Base-by-base conservation (phyloP, 108 stramenopile species). In the Cyclotella baltica region DNA sequence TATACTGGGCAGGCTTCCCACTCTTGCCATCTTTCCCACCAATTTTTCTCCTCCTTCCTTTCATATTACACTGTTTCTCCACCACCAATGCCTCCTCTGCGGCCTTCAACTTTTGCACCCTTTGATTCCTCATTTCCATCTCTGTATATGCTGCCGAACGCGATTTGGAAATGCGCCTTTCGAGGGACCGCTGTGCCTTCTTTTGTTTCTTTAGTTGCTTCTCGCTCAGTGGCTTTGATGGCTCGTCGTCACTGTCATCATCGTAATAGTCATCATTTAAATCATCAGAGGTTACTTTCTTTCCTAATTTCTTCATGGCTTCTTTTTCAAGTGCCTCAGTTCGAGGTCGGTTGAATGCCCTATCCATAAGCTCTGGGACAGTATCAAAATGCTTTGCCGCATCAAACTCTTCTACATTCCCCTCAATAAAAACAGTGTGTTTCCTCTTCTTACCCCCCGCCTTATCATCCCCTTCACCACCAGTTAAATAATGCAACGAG, bases 351-450 rank as follows among this genome's bases (percentile, higher is more conserved):
- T 97, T 97, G 86, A 93, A 96, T 0, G 94, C 53, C 43, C 98
- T 72, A 9, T 85, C 93, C 11, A 87, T 89, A 18, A 97, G 83
- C 70, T 96, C 96, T 18, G 96, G 96, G 35, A 89, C 56, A 0
- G 96, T 96, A 68, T 92, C 95, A 81, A 97, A 98, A 73, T 97
- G 96, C 64, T 86, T 59, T 4, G 94, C 95, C 10, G 85, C 84
- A 77, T 97, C 93, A 83, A 98, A 98, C 25, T 83, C 69, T 48
- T 92, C 64, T 0, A 86, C 90, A 29, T 59, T 72, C 27, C 73
- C 83, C 28, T 93, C 92, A 2, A 96, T 93, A 78, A 92, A 93
- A 0, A 96, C 69, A 4, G 92, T 93, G 56, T 96, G 94, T 47
- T 83, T 91, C 55, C 88, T 48, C 65, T 89, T 85, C 27, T 83